Percentiles rank a stretch among this genome's conserved stretches.
Conservation (phyloP, 345 rosid genomes). For the Populus alba region DNA sequence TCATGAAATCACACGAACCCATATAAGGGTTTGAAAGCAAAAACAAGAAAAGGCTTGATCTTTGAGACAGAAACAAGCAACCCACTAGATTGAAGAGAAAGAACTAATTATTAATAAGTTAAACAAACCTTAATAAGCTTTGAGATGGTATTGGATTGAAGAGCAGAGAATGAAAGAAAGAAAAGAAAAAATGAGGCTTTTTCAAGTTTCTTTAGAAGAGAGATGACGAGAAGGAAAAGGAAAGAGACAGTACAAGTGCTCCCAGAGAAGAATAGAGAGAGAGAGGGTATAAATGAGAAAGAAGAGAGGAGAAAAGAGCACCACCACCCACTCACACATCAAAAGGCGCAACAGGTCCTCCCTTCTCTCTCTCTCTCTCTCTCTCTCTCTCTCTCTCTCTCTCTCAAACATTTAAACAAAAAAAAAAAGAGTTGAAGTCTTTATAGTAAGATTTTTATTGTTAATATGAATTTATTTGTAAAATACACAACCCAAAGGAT, state of each 20-base stretch:
- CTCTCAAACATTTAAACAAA: neutral
- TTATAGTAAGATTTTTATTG: neutral
- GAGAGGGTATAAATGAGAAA: neutral
- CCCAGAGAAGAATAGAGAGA: neutral
- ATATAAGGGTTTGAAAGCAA: neutral
- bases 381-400: neutral
- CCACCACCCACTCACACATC: conserved; percentile 52
- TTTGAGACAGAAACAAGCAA: neutral
- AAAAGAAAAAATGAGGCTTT: neutral
- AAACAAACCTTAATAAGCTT: conserved; percentile 19
- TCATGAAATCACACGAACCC: neutral
- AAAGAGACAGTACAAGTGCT: neutral
- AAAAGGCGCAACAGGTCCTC: conserved; percentile 57
- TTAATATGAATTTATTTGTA: too few relatives aligned
- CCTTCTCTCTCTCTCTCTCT: conserved; percentile 9
- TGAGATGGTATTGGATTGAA: neutral
- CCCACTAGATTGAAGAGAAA: neutral
- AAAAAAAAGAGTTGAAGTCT: neutral
- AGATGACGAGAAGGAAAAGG: neutral
- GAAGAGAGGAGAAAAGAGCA: neutral
- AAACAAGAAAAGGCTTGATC: neutral
- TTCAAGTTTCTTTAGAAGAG: neutral
- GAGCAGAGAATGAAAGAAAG: conserved; percentile 6
- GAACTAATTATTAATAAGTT: neutral
- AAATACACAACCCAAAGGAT: too few relatives aligned